Conservation (phyloP, 139 green algal species). For the Eudorina sp. region DNA sequence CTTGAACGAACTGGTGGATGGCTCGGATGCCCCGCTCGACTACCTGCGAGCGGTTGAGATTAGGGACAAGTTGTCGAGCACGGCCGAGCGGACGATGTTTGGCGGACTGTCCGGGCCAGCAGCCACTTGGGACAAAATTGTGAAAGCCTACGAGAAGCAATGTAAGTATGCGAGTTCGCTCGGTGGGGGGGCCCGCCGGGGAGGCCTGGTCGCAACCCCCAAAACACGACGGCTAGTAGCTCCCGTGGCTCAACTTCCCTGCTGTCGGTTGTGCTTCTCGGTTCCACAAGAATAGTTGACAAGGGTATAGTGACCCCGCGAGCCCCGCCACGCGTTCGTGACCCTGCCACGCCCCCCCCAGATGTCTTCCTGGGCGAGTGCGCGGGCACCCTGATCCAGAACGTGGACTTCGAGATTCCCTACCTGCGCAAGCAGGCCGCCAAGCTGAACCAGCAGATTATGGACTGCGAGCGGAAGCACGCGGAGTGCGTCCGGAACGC, state of each 20-base stretch:
- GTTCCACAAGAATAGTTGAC: too few relatives aligned
- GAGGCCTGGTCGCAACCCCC: too few relatives aligned
- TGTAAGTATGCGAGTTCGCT: too few relatives aligned
- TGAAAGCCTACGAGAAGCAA: conserved; percentile 79
- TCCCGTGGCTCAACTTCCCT: too few relatives aligned
- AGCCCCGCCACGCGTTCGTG: too few relatives aligned
- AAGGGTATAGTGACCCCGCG: too few relatives aligned
- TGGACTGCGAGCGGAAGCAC: conserved; percentile 72
- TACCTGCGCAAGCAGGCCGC: conserved; percentile 67
- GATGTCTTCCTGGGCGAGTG: conserved; percentile 81
- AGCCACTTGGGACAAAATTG: conserved; percentile 81
- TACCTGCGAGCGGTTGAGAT: conserved; percentile 72
- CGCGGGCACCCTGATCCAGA: conserved; percentile 69
- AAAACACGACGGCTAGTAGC: too few relatives aligned
- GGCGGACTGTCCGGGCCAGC: conserved; percentile 76
- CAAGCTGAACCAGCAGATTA: conserved; percentile 65
- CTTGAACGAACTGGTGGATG: conserved; percentile 46
- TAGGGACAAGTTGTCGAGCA: conserved; percentile 69
- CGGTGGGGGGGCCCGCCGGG: too few relatives aligned
- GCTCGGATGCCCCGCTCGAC: conserved; percentile 63
- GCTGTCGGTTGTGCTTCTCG: too few relatives aligned
- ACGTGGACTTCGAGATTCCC: conserved; percentile 86
- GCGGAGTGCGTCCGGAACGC: conserved; percentile 76
- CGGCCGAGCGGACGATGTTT: conserved; percentile 77
- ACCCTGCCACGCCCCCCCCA: too few relatives aligned